phyloP scores from a whole-genome alignment of 2,329 filamentous ascomycete genomes.

The Colletotrichum karsti region DNA sequence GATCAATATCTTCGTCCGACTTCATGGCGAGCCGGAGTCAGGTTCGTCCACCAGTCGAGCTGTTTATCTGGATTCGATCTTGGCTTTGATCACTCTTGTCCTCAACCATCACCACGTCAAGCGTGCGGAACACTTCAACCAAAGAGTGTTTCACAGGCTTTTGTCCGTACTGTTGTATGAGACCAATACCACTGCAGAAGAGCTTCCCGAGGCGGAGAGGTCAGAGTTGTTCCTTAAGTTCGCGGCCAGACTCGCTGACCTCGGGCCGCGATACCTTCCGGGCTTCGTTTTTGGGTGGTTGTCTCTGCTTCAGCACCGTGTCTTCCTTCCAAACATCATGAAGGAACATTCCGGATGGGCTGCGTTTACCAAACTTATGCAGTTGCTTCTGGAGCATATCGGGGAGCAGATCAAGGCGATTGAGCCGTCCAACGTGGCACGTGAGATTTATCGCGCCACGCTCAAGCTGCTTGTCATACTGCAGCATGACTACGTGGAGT shows the following conservation, averaged over 20 bases:
- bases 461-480: slow-evolving; percentile 85
- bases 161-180: slow-evolving; percentile 86
- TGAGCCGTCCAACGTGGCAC: slow-evolving; percentile 73
- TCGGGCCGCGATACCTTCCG: slow-evolving; percentile 81
- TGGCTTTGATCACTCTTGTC: slow-evolving; percentile 81
- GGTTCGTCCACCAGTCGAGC: slow-evolving; percentile 70
- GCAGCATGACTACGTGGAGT: slow-evolving; percentile 95
- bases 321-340: slow-evolving; percentile 81
- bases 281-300: slow-evolving; percentile 90
- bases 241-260: slow-evolving; percentile 73
- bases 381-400: slow-evolving; percentile 76
- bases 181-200: slow-evolving; percentile 66
- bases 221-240: slow-evolving; percentile 77
- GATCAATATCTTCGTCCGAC: slow-evolving; percentile 77
- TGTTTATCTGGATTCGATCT: slow-evolving; percentile 78
- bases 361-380: slow-evolving; percentile 76
- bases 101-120: slow-evolving; percentile 87
- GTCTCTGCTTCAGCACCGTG: slow-evolving; percentile 81
- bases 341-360: slow-evolving; percentile 78
- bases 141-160: slow-evolving; percentile 90
- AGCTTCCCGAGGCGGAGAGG: slow-evolving; percentile 68
- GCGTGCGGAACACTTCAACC: slow-evolving; percentile 83
- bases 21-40: slow-evolving; percentile 69
- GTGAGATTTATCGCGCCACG: slow-evolving; percentile 85
- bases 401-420: slow-evolving; percentile 82